Evolutionary conservation across 2,329 filamentous ascomycete species (phyloP), one percentile per base, ranked within the genome.

Genomic region (Botryosphaeria agaves): DNA sequence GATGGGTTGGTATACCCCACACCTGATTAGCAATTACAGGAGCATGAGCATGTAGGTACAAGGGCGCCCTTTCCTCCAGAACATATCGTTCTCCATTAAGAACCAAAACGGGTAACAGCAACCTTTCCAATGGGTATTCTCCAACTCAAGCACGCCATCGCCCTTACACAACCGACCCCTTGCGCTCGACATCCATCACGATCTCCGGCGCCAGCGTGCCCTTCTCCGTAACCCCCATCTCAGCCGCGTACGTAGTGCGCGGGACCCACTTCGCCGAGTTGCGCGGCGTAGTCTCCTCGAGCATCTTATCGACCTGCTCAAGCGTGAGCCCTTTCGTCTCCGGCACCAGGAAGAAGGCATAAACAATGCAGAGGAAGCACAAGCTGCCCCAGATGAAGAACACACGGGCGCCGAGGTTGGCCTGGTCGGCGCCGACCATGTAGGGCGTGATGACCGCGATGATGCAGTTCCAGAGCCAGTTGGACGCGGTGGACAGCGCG

Each of bases 291-390:
- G 70, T 73, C 70, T 91, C 80, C 62, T 85, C 80, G 66, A 89
- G 72, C 81, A 91, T 87, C 64, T 72, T 73, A 61, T 83, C 77
- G 46, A 83, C 75, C 59, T 83, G 76, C 60, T 83, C 77, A 25
- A 82, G 72, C 31, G 76, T 76, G 27, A 82, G 66, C 33, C 77
- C 77, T 41, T 46, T 47, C 34, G 45, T 48, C 37, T 48, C 45
- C n/a, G 45, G 75, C 23, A 82, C 62, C 33, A 82, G 62, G 65
- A 81, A 77, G 64, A 76, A 82, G 34, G 72, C 58, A 59, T 79
- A 82, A 47, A 71, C 46, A 29, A 70, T 60, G 32, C 66, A 65
- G 36, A 34, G 38, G 11, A 44, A 45, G 44, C 52, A 55, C 18
- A 54, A 44, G 24, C 39, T 36, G 24, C 53, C 54, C 55, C 54